phyloP scores from a whole-genome alignment of 2,329 filamentous ascomycete species.

The Penicillium sp. region DNA sequence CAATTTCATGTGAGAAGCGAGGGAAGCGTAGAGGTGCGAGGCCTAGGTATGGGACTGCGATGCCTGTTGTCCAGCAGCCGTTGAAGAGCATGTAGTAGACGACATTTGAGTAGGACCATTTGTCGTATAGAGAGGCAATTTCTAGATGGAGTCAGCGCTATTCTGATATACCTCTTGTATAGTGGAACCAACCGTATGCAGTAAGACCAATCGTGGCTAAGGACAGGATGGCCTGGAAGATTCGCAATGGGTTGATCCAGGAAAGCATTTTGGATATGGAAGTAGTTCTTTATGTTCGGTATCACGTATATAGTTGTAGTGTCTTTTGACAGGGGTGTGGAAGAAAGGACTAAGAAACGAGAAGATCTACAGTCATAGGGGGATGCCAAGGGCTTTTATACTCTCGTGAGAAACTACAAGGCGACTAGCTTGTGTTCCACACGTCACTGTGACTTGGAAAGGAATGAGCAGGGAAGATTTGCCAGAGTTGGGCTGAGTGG shows the following conservation, averaged over 20 bases:
- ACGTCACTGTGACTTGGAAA: constrained; percentile 1
- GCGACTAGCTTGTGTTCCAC: neutral
- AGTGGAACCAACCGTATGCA: constrained; percentile 14
- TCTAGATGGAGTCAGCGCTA: constrained; percentile 9
- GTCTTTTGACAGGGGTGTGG: neutral
- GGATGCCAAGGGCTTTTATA: constrained; percentile 1
- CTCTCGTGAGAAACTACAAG: neutral
- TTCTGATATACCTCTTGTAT: neutral
- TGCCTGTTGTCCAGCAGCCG: constrained; percentile 20
- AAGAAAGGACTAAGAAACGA: neutral
- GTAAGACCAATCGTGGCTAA: constrained; percentile 19
- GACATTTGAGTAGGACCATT: constrained; percentile 20
- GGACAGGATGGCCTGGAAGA: constrained; percentile 17
- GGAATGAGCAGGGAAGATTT: neutral
- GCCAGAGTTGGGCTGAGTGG: neutral
- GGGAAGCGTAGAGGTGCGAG: constrained; percentile 20
- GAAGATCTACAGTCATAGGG: neutral
- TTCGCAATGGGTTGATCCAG: constrained; percentile 20
- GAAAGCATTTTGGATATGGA: constrained; percentile 12
- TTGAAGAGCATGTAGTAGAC: constrained; percentile 22
- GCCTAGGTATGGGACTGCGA: constrained; percentile 21
- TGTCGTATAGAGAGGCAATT: constrained; percentile 15
- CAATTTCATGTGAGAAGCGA: constrained; percentile 18
- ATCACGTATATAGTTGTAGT: neutral
- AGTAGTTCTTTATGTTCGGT: neutral